Evolutionary conservation across 73 alveolate species (phyloP), one percentile per base, ranked within the genome.

Genomic region (Paramecium biaurelia): DNA sequence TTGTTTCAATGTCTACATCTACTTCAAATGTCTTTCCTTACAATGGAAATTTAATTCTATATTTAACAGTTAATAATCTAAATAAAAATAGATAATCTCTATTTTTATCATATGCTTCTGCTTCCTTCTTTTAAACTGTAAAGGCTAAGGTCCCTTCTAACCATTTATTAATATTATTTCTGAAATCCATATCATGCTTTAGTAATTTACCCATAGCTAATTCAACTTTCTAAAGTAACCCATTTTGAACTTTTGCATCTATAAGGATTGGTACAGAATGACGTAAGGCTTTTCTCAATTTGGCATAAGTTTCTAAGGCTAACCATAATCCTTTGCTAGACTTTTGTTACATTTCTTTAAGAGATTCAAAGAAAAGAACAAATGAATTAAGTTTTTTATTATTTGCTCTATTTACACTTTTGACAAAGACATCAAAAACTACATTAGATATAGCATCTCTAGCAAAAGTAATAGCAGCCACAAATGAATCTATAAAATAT

Each of bases 81-180:
- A 89, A 89, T 18, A 89, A 72, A 67, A 89, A 89, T 9, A 89
- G 34, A 28, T 70, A 70, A 49, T 89, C 94, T 23, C 49, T 89
- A 70, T 89, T 89, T 53, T 89, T 82, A 28, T 70, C 94, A 35
- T 68, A 43, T 15, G 84, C 74, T 70, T 76, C 87, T 70, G 70
- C 49, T 15, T 70, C 76, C 67, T 89, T 89, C 76, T 89, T 43
- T 72, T 89, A 57, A 20, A 89, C 74, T 24, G 94, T 82, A 30
- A 70, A 89, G 10, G 70, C 87, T 11, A 89, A 18, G 0, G 94
- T 89, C 4, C 90, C 87, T 72, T 89, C 94, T 24, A 89, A 45
- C 94, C 94, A 89, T 70, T 89, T 89, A 72, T 89, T 89, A 10
- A 82, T 82, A 8, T 41, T 76, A 72, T 89, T 82, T 53, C 94